Base-by-base conservation (phyloP, 2,329 filamentous ascomycete species). In the Neofusicoccum umdonicola region DNA sequence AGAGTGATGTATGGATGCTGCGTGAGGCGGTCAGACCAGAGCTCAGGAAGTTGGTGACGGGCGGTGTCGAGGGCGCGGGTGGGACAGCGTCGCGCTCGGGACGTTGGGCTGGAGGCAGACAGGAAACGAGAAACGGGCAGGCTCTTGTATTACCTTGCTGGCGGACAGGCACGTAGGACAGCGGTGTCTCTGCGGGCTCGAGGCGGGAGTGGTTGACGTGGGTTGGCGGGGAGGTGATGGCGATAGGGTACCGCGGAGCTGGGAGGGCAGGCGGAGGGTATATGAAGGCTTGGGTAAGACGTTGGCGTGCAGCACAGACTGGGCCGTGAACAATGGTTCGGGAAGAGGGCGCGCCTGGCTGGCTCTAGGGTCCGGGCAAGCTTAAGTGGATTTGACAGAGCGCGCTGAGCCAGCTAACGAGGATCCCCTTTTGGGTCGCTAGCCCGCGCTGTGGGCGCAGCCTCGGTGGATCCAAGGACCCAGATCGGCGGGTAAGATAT, bases 401-500 rank as follows among this genome's bases (percentile, higher is more conserved):
- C 19, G 51, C 39, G 48, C 60, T 63, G 61, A 45, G 61, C 48
- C 50, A 63, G 27, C 50, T 44, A 52, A 34, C 62, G 62, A 48
- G 62, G 27, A 58, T 64, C 52, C 62, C 62, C 62, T 52, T 64
- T 64, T 64, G 62, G 62, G 62, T 50, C 19, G 51, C 9, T 51
- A 44, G 52, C 44, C 62, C 62, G 62, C 42, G 62, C 61, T 39
- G 61, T 56, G 61, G 61, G 27, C 50, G 61, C 61, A 54, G 48
- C 48, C 61, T 63, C 56, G 61, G 61, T 63, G 61, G 61, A 63
- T 54, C 61, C 61, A 37, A 54, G 50, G 51, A 50, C 51, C 62
- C 62, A 64, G 62, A 64, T 64, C 62, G 62, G 62, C 62, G 62
- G 62, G 62, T 57, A 64, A 58, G 62, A 62, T 62, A 42, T 62